phyloP scores from a whole-genome alignment of 352 stramenopile species.

The Phytopythium boreale region DNA sequence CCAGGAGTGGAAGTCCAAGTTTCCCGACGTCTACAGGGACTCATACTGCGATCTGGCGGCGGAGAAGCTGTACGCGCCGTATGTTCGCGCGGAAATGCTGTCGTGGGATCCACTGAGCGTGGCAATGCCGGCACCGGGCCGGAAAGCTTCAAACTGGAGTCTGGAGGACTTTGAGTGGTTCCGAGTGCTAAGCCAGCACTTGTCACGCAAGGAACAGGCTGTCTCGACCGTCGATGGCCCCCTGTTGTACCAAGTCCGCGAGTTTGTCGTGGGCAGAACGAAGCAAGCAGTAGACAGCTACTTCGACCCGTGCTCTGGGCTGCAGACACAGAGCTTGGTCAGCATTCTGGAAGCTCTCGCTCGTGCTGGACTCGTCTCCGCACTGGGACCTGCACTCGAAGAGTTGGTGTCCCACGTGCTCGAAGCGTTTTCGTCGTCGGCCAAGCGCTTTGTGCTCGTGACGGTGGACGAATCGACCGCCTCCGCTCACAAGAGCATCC shows the following conservation, averaged over 20 bases:
- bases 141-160: conserved; percentile 17
- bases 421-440: conserved; percentile 25
- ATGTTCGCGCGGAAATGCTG: conserved; percentile 60
- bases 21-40: conserved; percentile 64
- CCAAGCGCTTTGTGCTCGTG: conserved; percentile 44
- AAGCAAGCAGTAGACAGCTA: conserved; percentile 28
- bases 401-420: conserved; percentile 26
- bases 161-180: conserved; percentile 56
- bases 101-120: conserved; percentile 60
- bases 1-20: conserved; percentile 69
- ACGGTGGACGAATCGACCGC: conserved; percentile 23
- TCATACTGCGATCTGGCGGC: conserved; percentile 58
- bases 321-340: conserved; percentile 50
- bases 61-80: conserved; percentile 59
- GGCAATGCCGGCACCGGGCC: conserved; percentile 7
- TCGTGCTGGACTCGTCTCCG: conserved; percentile 19
- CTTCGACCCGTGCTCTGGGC: conserved; percentile 58
- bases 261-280: conserved; percentile 50
- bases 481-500: conserved; percentile 6
- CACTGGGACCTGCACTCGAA: conserved; percentile 27
- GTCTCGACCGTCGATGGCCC: conserved; percentile 18
- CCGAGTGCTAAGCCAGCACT: conserved; percentile 34
- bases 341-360: conserved; percentile 51
- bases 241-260: conserved; percentile 38
- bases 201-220: conserved; percentile 7